These are phyloP conservation scores for Starmera quercuum DNA, from an alignment of 805 yeast genomes.

Conservation along the genomic window DNA sequence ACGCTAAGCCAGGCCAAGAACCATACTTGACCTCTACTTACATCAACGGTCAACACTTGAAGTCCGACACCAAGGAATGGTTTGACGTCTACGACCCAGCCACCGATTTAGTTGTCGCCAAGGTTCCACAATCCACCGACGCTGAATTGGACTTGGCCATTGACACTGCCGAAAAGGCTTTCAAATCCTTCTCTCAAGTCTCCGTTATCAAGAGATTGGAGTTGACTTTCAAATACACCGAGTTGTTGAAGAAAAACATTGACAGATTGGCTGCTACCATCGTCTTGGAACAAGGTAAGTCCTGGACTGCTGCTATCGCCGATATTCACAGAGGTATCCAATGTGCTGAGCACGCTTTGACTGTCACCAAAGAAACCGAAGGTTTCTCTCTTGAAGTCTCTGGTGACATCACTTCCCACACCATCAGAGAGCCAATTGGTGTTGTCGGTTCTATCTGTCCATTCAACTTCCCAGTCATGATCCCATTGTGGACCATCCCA, in stretches of 20 bases:
- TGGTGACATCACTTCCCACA: conserved; percentile 66
- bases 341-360: conserved; percentile 73
- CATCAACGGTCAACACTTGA: conserved; percentile 36
- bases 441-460: conserved; percentile 75
- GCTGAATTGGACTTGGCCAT: conserved; percentile 61
- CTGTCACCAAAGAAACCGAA: conserved; percentile 55
- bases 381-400: conserved; percentile 62
- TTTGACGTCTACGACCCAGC: conserved; percentile 72
- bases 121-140: conserved; percentile 67
- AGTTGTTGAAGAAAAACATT: conserved; percentile 55
- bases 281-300: conserved; percentile 70
- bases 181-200: conserved; percentile 42
- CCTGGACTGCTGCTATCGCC: conserved; percentile 67
- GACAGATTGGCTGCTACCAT: conserved; percentile 59
- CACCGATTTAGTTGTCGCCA: conserved; percentile 55
- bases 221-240: conserved; percentile 61
- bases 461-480: conserved; percentile 82
- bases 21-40: conserved; percentile 46
- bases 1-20: conserved; percentile 28
- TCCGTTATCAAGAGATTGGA: conserved; percentile 49
- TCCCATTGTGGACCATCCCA: conserved; percentile 52
- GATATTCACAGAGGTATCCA: conserved; percentile 73
- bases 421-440: conserved; percentile 65
- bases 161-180: conserved; percentile 56
- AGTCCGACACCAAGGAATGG: conserved; percentile 48